Percentiles rank a stretch among this genome's conserved stretches.
Conservation (phyloP, 1,284 basidiomycete species). For the Dichomitus squalens region DNA sequence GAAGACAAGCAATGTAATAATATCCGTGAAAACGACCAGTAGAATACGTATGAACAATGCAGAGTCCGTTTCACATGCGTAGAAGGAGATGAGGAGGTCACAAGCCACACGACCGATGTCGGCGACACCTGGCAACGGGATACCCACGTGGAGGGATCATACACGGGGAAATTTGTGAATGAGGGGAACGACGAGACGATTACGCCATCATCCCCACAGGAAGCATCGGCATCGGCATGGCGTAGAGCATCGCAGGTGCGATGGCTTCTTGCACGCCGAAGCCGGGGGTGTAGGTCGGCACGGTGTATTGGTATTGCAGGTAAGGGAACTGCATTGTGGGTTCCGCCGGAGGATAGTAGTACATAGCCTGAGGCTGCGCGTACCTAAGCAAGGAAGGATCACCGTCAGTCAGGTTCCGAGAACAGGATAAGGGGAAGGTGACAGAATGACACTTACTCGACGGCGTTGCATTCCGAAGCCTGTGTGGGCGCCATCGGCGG, state of each 20-base stretch:
- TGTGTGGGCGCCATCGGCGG: slow-evolving; percentile 16
- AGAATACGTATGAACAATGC: too few relatives aligned
- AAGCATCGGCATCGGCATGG: slow-evolving; percentile 16
- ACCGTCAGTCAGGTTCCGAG: neutral
- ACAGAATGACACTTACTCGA: slow-evolving; percentile 10
- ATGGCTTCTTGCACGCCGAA: slow-evolving; percentile 5
- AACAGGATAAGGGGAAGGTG: neutral
- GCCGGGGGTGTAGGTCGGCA: slow-evolving; percentile 6
- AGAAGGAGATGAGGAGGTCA: neutral
- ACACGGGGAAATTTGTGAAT: too few relatives aligned
- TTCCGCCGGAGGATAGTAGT: slow-evolving; percentile 12
- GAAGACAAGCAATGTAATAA: neutral
- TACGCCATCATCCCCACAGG: slow-evolving; percentile 17
- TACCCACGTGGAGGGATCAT: too few relatives aligned
- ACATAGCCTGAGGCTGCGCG: slow-evolving; percentile 13
- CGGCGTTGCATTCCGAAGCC: slow-evolving; percentile 7
- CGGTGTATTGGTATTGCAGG: slow-evolving; percentile 20
- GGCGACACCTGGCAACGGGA: too few relatives aligned
- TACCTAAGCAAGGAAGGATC: slow-evolving; percentile 7
- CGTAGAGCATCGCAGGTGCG: slow-evolving; percentile 16
- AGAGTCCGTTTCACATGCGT: too few relatives aligned
- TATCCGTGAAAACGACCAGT: neutral
- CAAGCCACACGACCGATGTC: too few relatives aligned
- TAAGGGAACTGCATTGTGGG: slow-evolving; percentile 16
- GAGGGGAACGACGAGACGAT: neutral